Evolutionary conservation across 2,329 filamentous ascomycete genomes (phyloP), one percentile per base, ranked within the genome.

Genomic region (Claviceps cyperi): DNA sequence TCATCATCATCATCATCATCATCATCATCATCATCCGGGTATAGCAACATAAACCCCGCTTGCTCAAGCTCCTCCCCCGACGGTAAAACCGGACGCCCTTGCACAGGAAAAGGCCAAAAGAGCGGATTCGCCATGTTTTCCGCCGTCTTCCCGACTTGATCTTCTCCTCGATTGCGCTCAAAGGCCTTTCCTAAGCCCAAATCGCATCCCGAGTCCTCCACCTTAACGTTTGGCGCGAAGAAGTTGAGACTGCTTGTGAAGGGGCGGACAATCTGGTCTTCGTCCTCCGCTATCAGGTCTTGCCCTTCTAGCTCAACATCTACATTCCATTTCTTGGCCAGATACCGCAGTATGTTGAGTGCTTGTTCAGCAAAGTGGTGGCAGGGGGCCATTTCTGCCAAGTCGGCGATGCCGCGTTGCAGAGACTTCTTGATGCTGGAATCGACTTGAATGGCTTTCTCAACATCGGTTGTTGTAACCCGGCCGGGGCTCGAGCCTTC

Each of bases 71-170:
- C 65, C 32, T 66, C 57, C 0, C 74, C 74, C 0, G 60, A 65
- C 0, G 74, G 70, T 28, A 80, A 54, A 51, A 78, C 74, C 3
- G 76, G 76, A 21, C 75, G 67, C 0, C 76, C 76, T 55, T 79
- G 76, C 73, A 78, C 74, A 0, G 77, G 76, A 52, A 79, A 80
- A 0, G 76, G 75, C 77, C 77, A 80, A 56, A 79, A 79, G 2
- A 79, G 62, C 17, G 76, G 76, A 50, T 78, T 78, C 52, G 76
- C 71, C 53, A 71, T 60, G 19, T 57, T 62, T 21, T 69, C 68
- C 0, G 66, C 66, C 7, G 61, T 49, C 38, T 58, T 58, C 46
- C 60, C 57, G 5, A 60, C 52, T 1, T 24, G 52, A 1, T 51
- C 47, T 8, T 46, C 13, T 55, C 54, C 5, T 17, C 13, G 9